Base-by-base conservation (phyloP, 2,329 filamentous ascomycete species). In the Mycocentrospora acerina region DNA sequence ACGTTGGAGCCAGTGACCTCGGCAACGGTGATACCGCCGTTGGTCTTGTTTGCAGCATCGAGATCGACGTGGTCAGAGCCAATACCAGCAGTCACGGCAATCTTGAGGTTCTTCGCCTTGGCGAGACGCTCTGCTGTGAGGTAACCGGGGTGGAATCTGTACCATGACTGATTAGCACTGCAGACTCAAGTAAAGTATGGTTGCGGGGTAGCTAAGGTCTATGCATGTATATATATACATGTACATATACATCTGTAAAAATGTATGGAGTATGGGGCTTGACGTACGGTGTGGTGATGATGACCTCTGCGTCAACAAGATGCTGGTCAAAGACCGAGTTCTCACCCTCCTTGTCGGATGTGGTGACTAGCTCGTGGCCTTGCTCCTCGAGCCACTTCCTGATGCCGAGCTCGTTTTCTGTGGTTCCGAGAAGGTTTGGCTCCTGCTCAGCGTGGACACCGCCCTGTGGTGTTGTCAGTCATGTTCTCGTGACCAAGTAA, bases 1-100 rank as follows among this genome's bases (percentile, higher is more conserved):
- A 98, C 93, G 71, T 98, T 98, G 75, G 87, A 94, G 67, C 93
- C 93, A 8, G 93, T 98, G 53, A 98, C 93, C 73, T 98, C 93
- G 51, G 90, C 90, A 48, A 98, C 93, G 59, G 90, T 98, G 75
- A 97, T 76, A 68, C 93, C 93, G 64, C 91, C 91, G 71, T 98
- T 98, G 75, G 90, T 96, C 78, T 85, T 90, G 86, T 97, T 97
- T 71, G 93, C 93, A 29, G 88, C 90, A 70, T 97, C 83, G 51
- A 97, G 82, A 75, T 98, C 93, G 68, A 98, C 88, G 73, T 98
- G 93, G 76, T 98, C 93, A 35, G 91, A 97, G 57, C 93, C 93
- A 67, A 98, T 95, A 77, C 93, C 93, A 60, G 93, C 93, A 35
- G 93, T 98, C 71, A 98, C 75, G 69, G 91, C 91, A 48, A 98